Percentiles rank a stretch among this genome's conserved stretches.
These are phyloP conservation scores for Mycotypha africana DNA, from an alignment of 371 early-diverging fungal species.

Conservation along the genomic window DNA sequence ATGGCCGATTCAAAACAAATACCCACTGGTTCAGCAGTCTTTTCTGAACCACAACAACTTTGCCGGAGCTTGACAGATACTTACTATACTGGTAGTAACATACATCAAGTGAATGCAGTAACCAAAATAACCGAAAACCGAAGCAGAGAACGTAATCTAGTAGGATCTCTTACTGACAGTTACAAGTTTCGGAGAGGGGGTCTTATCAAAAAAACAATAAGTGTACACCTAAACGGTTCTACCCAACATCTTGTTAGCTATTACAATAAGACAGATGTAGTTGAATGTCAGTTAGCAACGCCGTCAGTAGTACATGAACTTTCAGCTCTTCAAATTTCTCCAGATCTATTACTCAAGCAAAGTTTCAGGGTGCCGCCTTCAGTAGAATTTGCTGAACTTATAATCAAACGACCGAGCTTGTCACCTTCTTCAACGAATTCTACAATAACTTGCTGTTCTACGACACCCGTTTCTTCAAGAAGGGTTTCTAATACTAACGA, in stretches of 20 bases:
- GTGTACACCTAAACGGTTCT: constrained; percentile 67
- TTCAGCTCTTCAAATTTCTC: constrained; percentile 39
- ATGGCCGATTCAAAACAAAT: no score
- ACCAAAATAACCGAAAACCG: no score
- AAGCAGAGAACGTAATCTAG: constrained; percentile 28
- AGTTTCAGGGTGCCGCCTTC: constrained; percentile 51
- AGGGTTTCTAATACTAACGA: no score
- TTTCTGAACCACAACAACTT: no score
- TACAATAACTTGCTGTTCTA: constrained; percentile 1
- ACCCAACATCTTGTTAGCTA: constrained; percentile 83
- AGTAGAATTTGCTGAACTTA: constrained; percentile 20
- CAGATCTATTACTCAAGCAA: constrained; percentile 49
- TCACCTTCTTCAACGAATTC: constrained; percentile 13
- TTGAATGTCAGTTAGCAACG: constrained; percentile 41
- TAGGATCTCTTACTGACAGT: constrained; percentile 57
- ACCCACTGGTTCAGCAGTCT: no score
- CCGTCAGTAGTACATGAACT: constrained; percentile 48
- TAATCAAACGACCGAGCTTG: constrained; percentile 4
- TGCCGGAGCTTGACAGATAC: no score
- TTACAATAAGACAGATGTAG: constrained; percentile 72
- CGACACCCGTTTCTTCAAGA: no score
- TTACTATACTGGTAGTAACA: no score
- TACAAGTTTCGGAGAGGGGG: constrained; percentile 72
- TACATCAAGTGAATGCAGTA: no score
- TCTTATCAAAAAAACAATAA: constrained; percentile 81